Evolutionary conservation across 192 early-diverging fungal species (phyloP).

Genomic region (Backusella mclennaniae): DNA sequence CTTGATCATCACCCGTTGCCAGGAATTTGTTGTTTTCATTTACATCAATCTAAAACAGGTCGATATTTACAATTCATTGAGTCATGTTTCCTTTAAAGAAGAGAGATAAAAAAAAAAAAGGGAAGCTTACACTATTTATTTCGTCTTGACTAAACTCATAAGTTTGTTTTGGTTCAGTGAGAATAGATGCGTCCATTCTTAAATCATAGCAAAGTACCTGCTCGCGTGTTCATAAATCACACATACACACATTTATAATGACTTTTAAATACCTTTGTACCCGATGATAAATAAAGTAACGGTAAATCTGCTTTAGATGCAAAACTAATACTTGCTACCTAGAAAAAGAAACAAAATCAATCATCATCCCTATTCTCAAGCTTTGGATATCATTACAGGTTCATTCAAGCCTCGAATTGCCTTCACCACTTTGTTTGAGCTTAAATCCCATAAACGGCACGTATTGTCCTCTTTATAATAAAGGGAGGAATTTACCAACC

Average conservation of each 20-base stretch:
- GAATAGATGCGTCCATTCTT: slow-evolving; percentile 33
- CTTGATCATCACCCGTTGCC: slow-evolving; percentile 47
- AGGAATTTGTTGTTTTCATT: slow-evolving; percentile 46
- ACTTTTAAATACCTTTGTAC: slow-evolving; percentile 25
- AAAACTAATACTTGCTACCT: slow-evolving; percentile 28
- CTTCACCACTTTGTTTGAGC: slow-evolving; percentile 11
- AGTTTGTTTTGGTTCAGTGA: slow-evolving; percentile 25
- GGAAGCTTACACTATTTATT: slow-evolving; percentile 44
- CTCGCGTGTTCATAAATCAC: background rate
- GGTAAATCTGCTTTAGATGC: slow-evolving; percentile 5
- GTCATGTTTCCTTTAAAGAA: background rate
- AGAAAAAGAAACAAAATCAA: background rate
- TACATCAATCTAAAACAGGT: slow-evolving; percentile 41
- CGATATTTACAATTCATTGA: background rate
- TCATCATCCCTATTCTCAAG: background rate
- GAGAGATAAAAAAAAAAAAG: background rate
- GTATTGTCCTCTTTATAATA: slow-evolving; percentile 28
- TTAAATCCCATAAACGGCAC: slow-evolving; percentile 34
- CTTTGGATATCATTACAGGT: background rate
- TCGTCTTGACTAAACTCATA: slow-evolving; percentile 49
- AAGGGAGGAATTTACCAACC: background rate
- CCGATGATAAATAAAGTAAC: slow-evolving; percentile 26
- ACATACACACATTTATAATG: background rate
- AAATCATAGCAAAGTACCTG: slow-evolving; percentile 44
- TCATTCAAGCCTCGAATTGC: slow-evolving; percentile 15